Conservation (phyloP, 805 yeast genomes). For the Yamadazyma takamatsuzukensis region DNA sequence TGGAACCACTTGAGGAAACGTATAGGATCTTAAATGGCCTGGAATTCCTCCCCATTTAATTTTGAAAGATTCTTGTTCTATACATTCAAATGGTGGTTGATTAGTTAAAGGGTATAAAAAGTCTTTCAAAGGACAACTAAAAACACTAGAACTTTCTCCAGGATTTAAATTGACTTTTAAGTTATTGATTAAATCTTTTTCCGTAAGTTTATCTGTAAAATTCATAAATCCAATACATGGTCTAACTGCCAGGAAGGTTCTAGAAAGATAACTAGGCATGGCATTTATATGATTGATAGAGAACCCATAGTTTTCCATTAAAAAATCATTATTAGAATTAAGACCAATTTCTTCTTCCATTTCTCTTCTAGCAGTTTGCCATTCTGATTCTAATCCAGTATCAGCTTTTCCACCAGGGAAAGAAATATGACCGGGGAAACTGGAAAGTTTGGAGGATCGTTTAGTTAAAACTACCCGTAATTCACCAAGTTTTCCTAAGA, state of each 20-base stretch:
- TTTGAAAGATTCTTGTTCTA: slow-evolving; percentile 28
- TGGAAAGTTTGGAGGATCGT: slow-evolving; percentile 62
- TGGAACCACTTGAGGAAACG: slow-evolving; percentile 52
- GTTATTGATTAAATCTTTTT: slow-evolving; percentile 18
- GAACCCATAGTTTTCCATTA: slow-evolving; percentile 48
- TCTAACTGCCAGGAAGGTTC: slow-evolving; percentile 77
- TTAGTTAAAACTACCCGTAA: slow-evolving; percentile 75
- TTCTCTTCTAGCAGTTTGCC: slow-evolving; percentile 77
- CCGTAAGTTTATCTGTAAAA: slow-evolving; percentile 19
- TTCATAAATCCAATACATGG: slow-evolving; percentile 73
- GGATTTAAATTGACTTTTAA: slow-evolving; percentile 57
- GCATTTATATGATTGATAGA: slow-evolving; percentile 55
- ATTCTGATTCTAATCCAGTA: slow-evolving; percentile 56
- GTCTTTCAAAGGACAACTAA: slow-evolving; percentile 67
- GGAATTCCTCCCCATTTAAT: slow-evolving; percentile 71
- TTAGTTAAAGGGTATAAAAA: slow-evolving; percentile 35
- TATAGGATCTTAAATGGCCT: slow-evolving; percentile 61
- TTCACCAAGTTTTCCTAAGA: slow-evolving; percentile 70
- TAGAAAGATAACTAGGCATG: slow-evolving; percentile 76
- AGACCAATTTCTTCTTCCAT: slow-evolving; percentile 86
- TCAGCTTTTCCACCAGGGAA: slow-evolving; percentile 95
- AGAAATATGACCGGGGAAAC: slow-evolving; percentile 87
- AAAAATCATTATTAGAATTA: slow-evolving; percentile 41
- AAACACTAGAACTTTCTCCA: slow-evolving; percentile 70
- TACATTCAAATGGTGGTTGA: slow-evolving; percentile 20